Evolutionary conservation across 1,139 yeast species (phyloP), one percentile per base, ranked within the genome.

Genomic region (Blastobotrys raffinosifermentans): DNA sequence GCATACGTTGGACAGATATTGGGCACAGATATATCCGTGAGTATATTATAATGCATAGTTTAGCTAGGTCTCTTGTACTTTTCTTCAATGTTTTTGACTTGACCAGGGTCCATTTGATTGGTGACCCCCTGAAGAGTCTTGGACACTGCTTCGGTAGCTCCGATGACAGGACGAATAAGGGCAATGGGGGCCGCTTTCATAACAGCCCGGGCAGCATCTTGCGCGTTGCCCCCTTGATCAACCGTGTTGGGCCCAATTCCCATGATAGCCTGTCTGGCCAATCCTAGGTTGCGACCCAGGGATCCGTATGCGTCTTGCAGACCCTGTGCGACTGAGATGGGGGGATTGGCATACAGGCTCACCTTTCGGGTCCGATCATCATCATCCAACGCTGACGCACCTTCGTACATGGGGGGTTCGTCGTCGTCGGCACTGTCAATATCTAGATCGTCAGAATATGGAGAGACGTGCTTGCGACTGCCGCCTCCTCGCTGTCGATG

Each of bases 71-170:
- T n/a, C n/a, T n/a, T n/a, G n/a, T n/a, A n/a, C n/a, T n/a, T n/a
- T n/a, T 78, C 84, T 35, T 72, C 67, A 10, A 73, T 60, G 38
- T 67, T 66, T 34, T 56, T 53, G 39, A 67, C 62, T 45, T 75
- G 75, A 7, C 70, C 69, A 1, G 91, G 82, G 55, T 84, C 91
- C 30, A 87, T 65, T 45, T 80, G 83, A 55, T 87, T 87, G 29
- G 89, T 78, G 6, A 89, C 70, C 1, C 97, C 97, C 66, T 86
- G 72, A 39, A 89, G 64, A 0, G 95, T 73, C 53, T 78, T 83
- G 15, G 91, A 81, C 3, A 89, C 69, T 0, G 94, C 94, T 55
- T 87, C 96, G 0, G 96, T 84, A 0, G 95, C 87, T 1, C 96
- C 97, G 48, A 89, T 87, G 52, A 86, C 72, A 1, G 97, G 96